Evolutionary conservation across 225 moss, liverwort and hornwort genomes (phyloP).

Genomic region (Anthoceros angustus): DNA sequence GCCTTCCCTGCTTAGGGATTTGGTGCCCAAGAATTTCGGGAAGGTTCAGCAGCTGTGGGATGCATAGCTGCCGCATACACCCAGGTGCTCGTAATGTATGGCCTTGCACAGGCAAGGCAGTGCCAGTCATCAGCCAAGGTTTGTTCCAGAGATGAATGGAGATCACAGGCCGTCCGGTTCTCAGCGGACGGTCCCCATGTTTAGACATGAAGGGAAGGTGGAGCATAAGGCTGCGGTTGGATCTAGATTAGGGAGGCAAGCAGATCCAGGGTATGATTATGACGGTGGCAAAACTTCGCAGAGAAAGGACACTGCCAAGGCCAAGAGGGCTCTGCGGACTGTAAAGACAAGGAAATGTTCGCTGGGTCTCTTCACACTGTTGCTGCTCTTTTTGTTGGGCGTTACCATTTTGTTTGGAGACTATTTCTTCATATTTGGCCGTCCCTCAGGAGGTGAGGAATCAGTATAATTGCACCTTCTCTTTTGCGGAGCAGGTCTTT

Average conservation of each 20-base stretch:
- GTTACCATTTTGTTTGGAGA: constrained; percentile 34
- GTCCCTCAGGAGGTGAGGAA: constrained; percentile 21
- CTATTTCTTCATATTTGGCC: constrained; percentile 17
- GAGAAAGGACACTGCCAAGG: constrained; percentile 37
- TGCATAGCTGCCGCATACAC: no score
- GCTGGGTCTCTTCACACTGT: constrained; percentile 20
- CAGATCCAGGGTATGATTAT: neutral
- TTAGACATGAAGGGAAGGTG: constrained; percentile 42
- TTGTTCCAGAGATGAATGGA: constrained; percentile 24
- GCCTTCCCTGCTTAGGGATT: no score
- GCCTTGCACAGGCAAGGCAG: constrained; percentile 69
- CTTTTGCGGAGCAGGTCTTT: neutral
- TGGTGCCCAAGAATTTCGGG: no score
- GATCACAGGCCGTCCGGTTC: constrained; percentile 34
- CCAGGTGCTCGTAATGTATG: constrained; percentile 19
- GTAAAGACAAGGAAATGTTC: constrained; percentile 33
- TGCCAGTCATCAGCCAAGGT: constrained; percentile 32
- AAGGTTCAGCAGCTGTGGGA: no score
- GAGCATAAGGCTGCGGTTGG: constrained; percentile 31
- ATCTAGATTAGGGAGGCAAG: constrained; percentile 7
- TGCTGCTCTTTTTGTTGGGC: constrained; percentile 32
- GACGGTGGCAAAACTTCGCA: neutral
- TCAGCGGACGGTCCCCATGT: constrained; percentile 26
- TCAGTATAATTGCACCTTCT: neutral
- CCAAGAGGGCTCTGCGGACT: constrained; percentile 31